phyloP scores from a whole-genome alignment of 1,139 yeast species.

The Scheffersomyces parashehatae region DNA sequence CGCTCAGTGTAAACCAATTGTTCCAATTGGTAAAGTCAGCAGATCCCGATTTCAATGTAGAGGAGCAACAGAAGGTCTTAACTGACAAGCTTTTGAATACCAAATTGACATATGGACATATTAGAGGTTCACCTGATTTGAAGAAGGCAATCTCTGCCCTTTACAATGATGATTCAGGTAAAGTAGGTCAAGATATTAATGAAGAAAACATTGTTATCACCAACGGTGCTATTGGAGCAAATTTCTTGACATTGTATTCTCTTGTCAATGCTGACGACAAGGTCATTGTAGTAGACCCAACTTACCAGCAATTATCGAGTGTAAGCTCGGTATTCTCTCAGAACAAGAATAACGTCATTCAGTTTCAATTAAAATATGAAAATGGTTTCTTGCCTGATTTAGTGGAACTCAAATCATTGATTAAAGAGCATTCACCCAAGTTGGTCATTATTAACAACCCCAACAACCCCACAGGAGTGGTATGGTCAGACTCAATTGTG shows the following conservation, averaged over 20 bases:
- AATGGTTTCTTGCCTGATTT: constrained; percentile 41
- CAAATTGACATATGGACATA: constrained; percentile 49
- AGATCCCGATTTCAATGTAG: constrained; percentile 5
- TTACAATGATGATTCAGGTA: constrained; percentile 28
- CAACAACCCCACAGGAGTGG: constrained; percentile 56
- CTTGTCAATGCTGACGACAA: constrained; percentile 51
- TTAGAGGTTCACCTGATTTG: constrained; percentile 46
- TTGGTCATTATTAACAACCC: constrained; percentile 54
- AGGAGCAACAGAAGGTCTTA: constrained; percentile 5
- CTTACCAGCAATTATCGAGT: constrained; percentile 53
- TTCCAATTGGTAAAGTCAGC: constrained; percentile 24
- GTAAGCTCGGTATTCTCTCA: constrained; percentile 54
- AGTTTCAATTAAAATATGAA: constrained; percentile 31
- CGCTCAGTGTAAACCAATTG: constrained; percentile 43
- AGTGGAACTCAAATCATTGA: constrained; percentile 25
- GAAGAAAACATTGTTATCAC: constrained; percentile 45
- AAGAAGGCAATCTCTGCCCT: constrained; percentile 35
- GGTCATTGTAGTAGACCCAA: constrained; percentile 51
- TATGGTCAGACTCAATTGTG: constrained; percentile 38
- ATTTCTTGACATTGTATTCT: constrained; percentile 49
- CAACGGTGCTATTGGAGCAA: constrained; percentile 63
- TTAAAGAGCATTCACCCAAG: constrained; percentile 36
- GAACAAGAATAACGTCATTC: constrained; percentile 30
- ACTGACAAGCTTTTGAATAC: constrained; percentile 9
- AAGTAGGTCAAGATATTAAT: constrained; percentile 14